phyloP scores from a whole-genome alignment of 345 rosid genomes.

The Pistacia integerrima region DNA sequence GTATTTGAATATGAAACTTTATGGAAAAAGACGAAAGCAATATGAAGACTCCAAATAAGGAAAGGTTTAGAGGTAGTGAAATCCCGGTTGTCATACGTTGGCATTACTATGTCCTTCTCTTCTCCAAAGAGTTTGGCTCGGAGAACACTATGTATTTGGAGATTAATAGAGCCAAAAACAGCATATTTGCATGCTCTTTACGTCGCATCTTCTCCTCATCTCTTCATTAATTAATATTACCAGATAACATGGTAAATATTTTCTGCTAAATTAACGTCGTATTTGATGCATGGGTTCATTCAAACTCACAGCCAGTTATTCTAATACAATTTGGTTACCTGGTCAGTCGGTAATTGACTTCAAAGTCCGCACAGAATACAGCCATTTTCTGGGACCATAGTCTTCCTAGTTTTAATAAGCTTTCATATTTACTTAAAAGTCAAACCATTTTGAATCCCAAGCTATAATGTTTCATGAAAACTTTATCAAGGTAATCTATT shows the following conservation, averaged over 20 bases:
- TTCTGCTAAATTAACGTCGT: neutral
- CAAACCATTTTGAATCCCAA: no score
- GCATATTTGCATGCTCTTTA: conserved; percentile 17
- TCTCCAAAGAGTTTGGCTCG: conserved; percentile 10
- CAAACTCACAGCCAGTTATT: neutral
- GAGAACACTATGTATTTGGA: neutral
- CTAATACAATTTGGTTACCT: neutral
- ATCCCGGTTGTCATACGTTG: conserved; percentile 6
- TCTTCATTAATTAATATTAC: neutral
- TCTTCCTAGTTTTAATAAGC: no score
- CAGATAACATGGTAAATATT: neutral
- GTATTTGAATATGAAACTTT: conserved; percentile 10
- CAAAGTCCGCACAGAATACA: neutral
- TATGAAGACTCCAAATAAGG: conserved; percentile 1
- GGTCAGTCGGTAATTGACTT: neutral
- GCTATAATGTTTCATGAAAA: no score
- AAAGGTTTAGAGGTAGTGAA: neutral
- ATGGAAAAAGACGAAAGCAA: conserved; percentile 6
- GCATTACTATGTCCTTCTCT: conserved; percentile 8
- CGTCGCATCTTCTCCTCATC: conserved; percentile 1
- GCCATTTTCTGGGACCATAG: neutral
- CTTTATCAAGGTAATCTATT: no score
- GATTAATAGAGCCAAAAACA: conserved; percentile 7
- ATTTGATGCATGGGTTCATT: neutral
- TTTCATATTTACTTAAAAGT: no score